These are phyloP conservation scores for Kodamaea laetipori DNA, from an alignment of 805 yeast species.

Conservation along the genomic window DNA sequence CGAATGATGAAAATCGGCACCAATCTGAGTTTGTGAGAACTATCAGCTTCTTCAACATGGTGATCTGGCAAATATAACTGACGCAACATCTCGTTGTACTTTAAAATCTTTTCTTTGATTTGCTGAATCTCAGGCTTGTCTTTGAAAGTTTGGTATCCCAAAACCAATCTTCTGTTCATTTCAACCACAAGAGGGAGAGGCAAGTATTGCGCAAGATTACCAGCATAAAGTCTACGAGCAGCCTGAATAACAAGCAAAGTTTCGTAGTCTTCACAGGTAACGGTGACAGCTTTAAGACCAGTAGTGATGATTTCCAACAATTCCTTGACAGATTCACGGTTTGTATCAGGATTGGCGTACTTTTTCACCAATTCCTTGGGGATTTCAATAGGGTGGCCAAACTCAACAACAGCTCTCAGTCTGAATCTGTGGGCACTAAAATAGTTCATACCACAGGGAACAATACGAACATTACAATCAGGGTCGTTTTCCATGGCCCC, in stretches of 20 bases:
- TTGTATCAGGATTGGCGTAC: conserved; percentile 66
- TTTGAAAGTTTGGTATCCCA: conserved; percentile 75
- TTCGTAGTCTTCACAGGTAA: conserved; percentile 85
- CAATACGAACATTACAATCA: conserved; percentile 75
- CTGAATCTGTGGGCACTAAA: conserved; percentile 95
- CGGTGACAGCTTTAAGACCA: conserved; percentile 82
- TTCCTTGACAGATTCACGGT: conserved; percentile 72
- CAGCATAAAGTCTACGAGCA: conserved; percentile 83
- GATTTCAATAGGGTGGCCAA: conserved; percentile 84
- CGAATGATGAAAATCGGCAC: conserved; percentile 58
- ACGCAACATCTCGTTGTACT: conserved; percentile 63
- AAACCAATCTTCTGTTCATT: conserved; percentile 82
- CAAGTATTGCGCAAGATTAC: conserved; percentile 66
- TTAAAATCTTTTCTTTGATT: conserved; percentile 62
- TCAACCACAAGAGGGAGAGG: conserved; percentile 87
- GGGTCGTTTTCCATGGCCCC: conserved; percentile 87
- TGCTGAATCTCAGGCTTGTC: conserved; percentile 67
- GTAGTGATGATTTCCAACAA: conserved; percentile 69
- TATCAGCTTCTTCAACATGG: conserved; percentile 56
- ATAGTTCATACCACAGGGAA: conserved; percentile 97
- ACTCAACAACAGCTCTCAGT: conserved; percentile 92
- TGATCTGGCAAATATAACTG: conserved; percentile 58
- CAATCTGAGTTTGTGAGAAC: conserved; percentile 52
- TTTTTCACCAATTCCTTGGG: conserved; percentile 54
- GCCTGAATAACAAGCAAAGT: conserved; percentile 88